A percentile compares a stretch with the other conserved stretches of the same genome.
These are phyloP conservation scores for Mycena kentingensis DNA, from an alignment of 768 basidiomycete genomes.

Conservation along the genomic window DNA sequence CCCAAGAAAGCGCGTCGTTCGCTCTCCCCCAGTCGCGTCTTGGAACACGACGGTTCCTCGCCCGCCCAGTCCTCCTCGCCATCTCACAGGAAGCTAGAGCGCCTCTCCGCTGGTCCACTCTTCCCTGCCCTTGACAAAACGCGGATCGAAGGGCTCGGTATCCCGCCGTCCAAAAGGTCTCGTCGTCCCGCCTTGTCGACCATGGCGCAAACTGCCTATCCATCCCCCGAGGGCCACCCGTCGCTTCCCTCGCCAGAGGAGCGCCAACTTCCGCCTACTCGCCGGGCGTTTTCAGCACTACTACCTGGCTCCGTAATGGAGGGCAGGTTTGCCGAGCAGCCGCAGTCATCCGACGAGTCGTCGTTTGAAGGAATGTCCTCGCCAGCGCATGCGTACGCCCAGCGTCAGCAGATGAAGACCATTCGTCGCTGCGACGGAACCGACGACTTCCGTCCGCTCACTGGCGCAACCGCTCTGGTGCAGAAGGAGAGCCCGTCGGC, in stretches of 20 bases:
- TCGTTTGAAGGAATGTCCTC: slow-evolving; percentile 77
- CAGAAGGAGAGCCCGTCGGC: slow-evolving; percentile 60
- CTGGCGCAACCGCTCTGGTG: slow-evolving; percentile 61
- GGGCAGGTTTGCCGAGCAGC: slow-evolving; percentile 34
- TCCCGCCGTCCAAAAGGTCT: slow-evolving; percentile 59
- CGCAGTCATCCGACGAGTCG: slow-evolving; percentile 47
- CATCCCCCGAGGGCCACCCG: slow-evolving; percentile 11
- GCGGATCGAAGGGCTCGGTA: slow-evolving; percentile 53
- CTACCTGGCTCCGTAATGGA: slow-evolving; percentile 62
- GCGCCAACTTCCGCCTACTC: slow-evolving; percentile 46
- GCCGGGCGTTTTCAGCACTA: slow-evolving; percentile 79
- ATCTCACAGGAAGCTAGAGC: slow-evolving; percentile 48
- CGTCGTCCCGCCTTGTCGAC: slow-evolving; percentile 72
- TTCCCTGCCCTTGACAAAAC: slow-evolving; percentile 51
- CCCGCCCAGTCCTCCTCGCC: slow-evolving; percentile 55
- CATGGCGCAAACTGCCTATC: slow-evolving; percentile 40
- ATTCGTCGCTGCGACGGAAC: slow-evolving; percentile 80
- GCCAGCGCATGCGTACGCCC: slow-evolving; percentile 79
- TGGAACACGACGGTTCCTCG: slow-evolving; percentile 48
- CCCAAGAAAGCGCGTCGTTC: slow-evolving; percentile 58
- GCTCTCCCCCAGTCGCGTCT: slow-evolving; percentile 52
- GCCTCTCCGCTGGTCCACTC: slow-evolving; percentile 52
- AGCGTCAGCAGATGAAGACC: slow-evolving; percentile 75
- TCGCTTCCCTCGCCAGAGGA: slow-evolving; percentile 16
- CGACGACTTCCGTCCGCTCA: slow-evolving; percentile 75